Percentiles rank a stretch among this genome's conserved stretches.
Conservation (phyloP, 768 basidiomycete genomes). For the Suillus fuscotomentosus region DNA sequence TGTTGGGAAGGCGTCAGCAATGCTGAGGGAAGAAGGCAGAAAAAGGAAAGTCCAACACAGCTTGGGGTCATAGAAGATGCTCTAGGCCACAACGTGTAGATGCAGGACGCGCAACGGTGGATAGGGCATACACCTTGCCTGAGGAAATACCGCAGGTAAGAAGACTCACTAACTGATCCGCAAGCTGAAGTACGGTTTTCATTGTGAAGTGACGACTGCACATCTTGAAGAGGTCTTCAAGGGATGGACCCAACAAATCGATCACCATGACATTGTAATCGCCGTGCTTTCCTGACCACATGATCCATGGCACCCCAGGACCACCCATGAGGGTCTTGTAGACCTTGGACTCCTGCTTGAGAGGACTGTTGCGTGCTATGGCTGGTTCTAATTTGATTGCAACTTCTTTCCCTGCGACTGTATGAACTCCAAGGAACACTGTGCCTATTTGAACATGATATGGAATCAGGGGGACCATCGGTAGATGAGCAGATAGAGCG, state of each 20-base stretch:
- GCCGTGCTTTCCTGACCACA: slow-evolving; percentile 89
- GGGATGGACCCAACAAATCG: slow-evolving; percentile 88
- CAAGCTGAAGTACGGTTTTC: slow-evolving; percentile 90
- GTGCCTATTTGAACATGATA: slow-evolving; percentile 47
- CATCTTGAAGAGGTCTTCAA: slow-evolving; percentile 85
- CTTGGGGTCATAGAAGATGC: slow-evolving; percentile 1
- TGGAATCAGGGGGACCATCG: slow-evolving; percentile 9
- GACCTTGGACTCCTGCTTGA: slow-evolving; percentile 87
- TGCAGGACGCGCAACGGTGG: not conserved
- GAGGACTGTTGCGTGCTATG: slow-evolving; percentile 52
- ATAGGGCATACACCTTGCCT: not conserved
- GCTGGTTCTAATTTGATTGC: slow-evolving; percentile 83
- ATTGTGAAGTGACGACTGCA: slow-evolving; percentile 91
- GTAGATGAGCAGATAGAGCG: not conserved
- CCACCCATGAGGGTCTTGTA: slow-evolving; percentile 91
- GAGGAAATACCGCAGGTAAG: not conserved
- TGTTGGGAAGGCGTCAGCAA: slow-evolving; percentile 18
- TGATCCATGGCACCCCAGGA: slow-evolving; percentile 86
- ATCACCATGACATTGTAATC: slow-evolving; percentile 98
- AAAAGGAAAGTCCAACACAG: slow-evolving; percentile 2
- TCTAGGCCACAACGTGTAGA: not conserved
- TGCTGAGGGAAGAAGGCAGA: slow-evolving; percentile 3
- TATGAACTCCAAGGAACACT: slow-evolving; percentile 77
- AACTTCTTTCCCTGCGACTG: slow-evolving; percentile 79
- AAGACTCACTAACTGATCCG: slow-evolving; percentile 85